Base-by-base conservation (phyloP, 345 rosid genomes). In the Boechera retrofracta region DNA sequence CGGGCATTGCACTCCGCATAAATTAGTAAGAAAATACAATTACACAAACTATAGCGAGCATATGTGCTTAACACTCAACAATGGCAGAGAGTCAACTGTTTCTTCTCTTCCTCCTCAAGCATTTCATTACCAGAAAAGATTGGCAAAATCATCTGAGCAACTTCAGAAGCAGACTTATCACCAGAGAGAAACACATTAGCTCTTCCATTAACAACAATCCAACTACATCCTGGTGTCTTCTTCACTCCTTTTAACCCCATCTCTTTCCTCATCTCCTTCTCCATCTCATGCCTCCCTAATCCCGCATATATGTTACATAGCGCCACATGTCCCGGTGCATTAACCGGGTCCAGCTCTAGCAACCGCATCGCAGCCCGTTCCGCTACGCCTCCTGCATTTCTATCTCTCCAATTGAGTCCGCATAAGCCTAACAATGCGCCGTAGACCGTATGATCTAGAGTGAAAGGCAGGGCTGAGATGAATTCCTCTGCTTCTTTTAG, bases 161-260 rank as follows among this genome's bases (percentile, higher is more conserved):
- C 83, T 55, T 77, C 81, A 38, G 73, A 56, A 12, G 76, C 55
- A 62, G 82, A 49, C 64, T 84, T 83, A 77, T 88, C 89, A 78
- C 98, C 90, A 4, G 92, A 89, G 48, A 87, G 73, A 81, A 89
- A 90, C 66, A 81, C 71, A 64, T 75, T 67, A 71, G 73, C 68
- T 78, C 76, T 81, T 66, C 92, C 92, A 68, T 79, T 87, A 59
- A 84, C 33, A 58, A 79, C 73, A 79, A 93, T 72, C 98, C 97
- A 87, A 79, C 93, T 90, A 77, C 91, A 90, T 62, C 98, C 95
- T 42, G 97, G 95, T 49, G 70, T 81, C 84, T 93, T 93, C 71
- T 82, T 89, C 84, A 92, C 89, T 16, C 94, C 90, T 77, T 85
- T 92, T 77, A 84, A 51, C 35, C 88, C 85, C 93, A 92, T 90